These are phyloP conservation scores for Eucalyptus grandis DNA, from an alignment of 345 rosid species.

Conservation along the genomic window DNA sequence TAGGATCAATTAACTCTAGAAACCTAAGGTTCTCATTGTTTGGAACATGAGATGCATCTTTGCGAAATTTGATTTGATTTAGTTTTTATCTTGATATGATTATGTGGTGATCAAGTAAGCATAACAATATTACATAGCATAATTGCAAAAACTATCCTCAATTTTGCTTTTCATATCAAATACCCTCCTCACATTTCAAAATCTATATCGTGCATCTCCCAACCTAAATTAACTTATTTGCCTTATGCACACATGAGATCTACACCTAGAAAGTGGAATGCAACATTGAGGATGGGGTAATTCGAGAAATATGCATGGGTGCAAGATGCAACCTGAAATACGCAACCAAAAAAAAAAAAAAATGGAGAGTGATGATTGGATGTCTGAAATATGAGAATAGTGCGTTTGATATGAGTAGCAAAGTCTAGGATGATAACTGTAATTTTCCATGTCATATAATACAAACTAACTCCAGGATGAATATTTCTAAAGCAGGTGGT, in stretches of 20 bases:
- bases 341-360: too few species aligned
- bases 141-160: background rate
- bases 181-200: background rate
- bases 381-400: background rate
- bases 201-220: background rate
- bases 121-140: background rate
- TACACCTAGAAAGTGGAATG: too few species aligned
- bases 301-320: background rate
- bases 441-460: background rate
- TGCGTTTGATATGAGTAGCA: background rate
- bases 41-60: too few species aligned
- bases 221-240: background rate
- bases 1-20: too few species aligned
- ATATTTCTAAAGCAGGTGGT: conserved; percentile 40
- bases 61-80: too few species aligned
- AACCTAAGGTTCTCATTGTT: too few species aligned
- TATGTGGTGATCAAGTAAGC: background rate
- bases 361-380: background rate
- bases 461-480: background rate
- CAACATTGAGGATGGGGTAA: background rate
- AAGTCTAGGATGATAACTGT: background rate
- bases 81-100: background rate
- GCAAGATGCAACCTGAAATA: background rate
- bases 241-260: too few species aligned
- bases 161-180: background rate